A percentile compares a stretch with the other conserved stretches of the same genome.
Conservation (phyloP, 2,329 filamentous ascomycete species). For the Monilinia polystroma region DNA sequence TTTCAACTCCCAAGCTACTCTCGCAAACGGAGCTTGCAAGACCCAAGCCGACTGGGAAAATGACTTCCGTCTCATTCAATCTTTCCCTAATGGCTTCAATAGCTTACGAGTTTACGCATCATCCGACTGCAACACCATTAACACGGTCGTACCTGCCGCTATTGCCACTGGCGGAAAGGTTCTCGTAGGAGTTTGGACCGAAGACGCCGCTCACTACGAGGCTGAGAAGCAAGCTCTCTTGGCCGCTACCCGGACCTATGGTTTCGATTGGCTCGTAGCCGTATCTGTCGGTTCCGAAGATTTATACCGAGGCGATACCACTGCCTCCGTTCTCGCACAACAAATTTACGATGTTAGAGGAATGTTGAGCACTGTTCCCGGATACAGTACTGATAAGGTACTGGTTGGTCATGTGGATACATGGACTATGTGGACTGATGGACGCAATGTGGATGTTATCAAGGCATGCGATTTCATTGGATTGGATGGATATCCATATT, state of each 20-base stretch:
- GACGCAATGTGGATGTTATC: constrained; percentile 58
- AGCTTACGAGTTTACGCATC: constrained; percentile 60
- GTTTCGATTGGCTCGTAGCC: constrained; percentile 56
- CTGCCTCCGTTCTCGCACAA: constrained; percentile 5
- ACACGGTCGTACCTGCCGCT: constrained; percentile 55
- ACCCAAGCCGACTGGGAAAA: constrained; percentile 57
- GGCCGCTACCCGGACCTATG: constrained; percentile 54
- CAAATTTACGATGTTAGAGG: constrained; percentile 52
- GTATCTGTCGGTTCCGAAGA: constrained; percentile 68
- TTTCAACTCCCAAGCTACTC: constrained; percentile 46
- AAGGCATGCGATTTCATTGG: constrained; percentile 64
- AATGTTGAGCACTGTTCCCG: constrained; percentile 49
- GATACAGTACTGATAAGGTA: constrained; percentile 51
- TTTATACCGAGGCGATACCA: constrained; percentile 56
- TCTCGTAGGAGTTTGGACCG: constrained; percentile 65
- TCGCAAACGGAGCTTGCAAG: constrained; percentile 63
- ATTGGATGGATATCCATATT: constrained; percentile 66
- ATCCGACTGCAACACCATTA: constrained; percentile 51
- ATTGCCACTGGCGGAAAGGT: constrained; percentile 59
- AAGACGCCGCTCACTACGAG: constrained; percentile 54
- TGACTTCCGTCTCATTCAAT: constrained; percentile 59
- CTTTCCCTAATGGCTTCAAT: constrained; percentile 53
- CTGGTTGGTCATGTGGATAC: constrained; percentile 68
- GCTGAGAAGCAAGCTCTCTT: constrained; percentile 61
- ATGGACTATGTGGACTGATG: constrained; percentile 62